These are phyloP conservation scores for Trichomonas vaginalis DNA, from an alignment of 208 protist species.

Conservation along the genomic window DNA sequence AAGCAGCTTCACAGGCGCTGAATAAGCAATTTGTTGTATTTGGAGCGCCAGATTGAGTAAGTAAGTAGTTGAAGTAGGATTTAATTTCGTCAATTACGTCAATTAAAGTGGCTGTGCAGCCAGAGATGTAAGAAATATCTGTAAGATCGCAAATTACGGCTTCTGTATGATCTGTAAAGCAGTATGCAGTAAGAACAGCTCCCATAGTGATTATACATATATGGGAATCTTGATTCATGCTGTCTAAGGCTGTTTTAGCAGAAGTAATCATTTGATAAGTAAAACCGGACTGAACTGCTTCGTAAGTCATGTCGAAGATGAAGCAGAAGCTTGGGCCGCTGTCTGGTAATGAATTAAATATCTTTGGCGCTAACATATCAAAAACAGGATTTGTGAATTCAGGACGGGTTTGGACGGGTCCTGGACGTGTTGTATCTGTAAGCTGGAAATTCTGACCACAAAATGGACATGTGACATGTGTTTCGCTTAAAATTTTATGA, in stretches of 20 bases:
- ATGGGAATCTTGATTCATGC: neutral
- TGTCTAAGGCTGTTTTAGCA: neutral
- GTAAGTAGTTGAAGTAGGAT: neutral
- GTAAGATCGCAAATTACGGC: neutral
- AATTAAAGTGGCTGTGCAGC: neutral
- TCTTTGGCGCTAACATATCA: neutral
- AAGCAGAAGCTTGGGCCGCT: neutral
- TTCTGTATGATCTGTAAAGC: neutral
- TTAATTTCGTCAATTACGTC: neutral
- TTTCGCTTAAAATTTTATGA: neutral
- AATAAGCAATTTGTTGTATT: neutral
- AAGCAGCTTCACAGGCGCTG: neutral
- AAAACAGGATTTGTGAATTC: neutral
- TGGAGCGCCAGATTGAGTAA: neutral
- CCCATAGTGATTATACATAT: neutral
- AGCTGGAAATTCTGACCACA: neutral
- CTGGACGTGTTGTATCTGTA: neutral
- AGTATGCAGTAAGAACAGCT: neutral
- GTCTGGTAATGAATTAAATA: neutral
- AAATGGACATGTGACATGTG: neutral
- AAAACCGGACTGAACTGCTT: neutral
- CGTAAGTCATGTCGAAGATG: neutral
- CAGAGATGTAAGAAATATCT: neutral
- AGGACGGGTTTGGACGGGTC: neutral
- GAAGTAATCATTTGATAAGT: neutral